Percentiles rank a stretch among this genome's conserved stretches.
Conservation (phyloP, 164 flowering plant species). For the Nymphaea colorata region DNA sequence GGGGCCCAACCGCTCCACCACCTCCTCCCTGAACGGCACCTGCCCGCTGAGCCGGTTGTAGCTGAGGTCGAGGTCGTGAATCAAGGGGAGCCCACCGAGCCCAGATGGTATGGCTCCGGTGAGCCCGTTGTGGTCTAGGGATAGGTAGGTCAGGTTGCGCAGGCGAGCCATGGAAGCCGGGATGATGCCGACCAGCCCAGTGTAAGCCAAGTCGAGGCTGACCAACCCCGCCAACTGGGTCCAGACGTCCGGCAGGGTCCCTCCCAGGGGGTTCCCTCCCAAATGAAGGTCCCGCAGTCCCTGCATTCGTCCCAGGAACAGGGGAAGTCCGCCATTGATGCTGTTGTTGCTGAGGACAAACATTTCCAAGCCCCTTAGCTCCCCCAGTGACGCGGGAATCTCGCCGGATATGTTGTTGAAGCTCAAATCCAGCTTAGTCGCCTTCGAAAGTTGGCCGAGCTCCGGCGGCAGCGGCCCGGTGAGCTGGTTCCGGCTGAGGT, state of each 20-base stretch:
- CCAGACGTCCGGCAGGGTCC: constrained; percentile 6
- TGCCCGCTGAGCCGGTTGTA: constrained; percentile 3
- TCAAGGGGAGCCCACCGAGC: background rate
- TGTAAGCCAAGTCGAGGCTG: constrained; percentile 5
- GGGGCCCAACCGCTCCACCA: constrained; percentile 4
- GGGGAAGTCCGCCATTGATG: constrained; percentile 5
- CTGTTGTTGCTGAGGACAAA: constrained; percentile 4
- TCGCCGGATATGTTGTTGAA: constrained; percentile 3
- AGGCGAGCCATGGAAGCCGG: constrained; percentile 7
- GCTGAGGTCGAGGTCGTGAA: constrained; percentile 8
- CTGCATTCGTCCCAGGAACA: background rate
- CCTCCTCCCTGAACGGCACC: constrained; percentile 3
- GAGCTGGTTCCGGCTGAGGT: constrained; percentile 7
- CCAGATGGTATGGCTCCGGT: constrained; percentile 3
- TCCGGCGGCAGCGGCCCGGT: constrained; percentile 2
- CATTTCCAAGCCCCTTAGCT: constrained; percentile 3
- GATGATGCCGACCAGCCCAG: constrained; percentile 4
- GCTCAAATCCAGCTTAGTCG: constrained; percentile 7
- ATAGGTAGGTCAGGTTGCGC: constrained; percentile 1
- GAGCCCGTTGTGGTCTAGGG: constrained; percentile 7
- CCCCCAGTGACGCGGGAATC: constrained; percentile 2
- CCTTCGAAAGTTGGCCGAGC: constrained; percentile 2
- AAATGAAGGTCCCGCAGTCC: constrained; percentile 3
- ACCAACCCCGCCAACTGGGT: constrained; percentile 2
- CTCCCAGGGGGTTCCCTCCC: constrained; percentile 6